Conservation (phyloP, 495 filamentous ascomycete species). For the Cercophora scortea region DNA sequence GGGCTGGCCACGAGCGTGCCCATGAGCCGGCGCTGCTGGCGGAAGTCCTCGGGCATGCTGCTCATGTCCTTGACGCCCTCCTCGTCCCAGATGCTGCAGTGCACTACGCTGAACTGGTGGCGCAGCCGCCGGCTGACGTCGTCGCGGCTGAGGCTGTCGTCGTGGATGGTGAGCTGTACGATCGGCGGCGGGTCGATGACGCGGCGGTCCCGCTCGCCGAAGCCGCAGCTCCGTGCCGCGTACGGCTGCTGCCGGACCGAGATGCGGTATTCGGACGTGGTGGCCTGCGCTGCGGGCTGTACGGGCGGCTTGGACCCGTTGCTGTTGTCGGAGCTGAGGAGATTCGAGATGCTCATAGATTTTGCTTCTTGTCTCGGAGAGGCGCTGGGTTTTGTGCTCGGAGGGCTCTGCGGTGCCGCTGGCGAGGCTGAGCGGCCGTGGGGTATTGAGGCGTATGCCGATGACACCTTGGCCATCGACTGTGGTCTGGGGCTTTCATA, state of each 20-base stretch:
- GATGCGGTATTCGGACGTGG: slow-evolving; percentile 36
- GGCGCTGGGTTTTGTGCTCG: slow-evolving; percentile 15
- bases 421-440: slow-evolving; percentile 9
- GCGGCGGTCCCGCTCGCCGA: slow-evolving; percentile 85
- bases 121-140: slow-evolving; percentile 54
- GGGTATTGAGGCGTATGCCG: slow-evolving; percentile 6
- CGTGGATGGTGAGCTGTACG: slow-evolving; percentile 71
- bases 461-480: slow-evolving; percentile 1
- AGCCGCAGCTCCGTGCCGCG: slow-evolving; percentile 87
- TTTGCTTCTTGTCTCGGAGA: slow-evolving; percentile 27
- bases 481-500: slow-evolving; percentile 9
- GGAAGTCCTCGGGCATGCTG: slow-evolving; percentile 48
- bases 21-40: slow-evolving; percentile 63
- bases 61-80: slow-evolving; percentile 53
- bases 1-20: slow-evolving; percentile 70
- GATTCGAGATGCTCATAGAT: slow-evolving; percentile 39
- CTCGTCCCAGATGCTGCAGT: slow-evolving; percentile 68
- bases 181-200: slow-evolving; percentile 95
- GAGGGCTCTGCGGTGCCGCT: slow-evolving; percentile 15
- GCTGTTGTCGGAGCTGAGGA: slow-evolving; percentile 29
- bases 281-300: neutral
- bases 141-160: slow-evolving; percentile 45
- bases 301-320: slow-evolving; percentile 18
- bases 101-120: slow-evolving; percentile 73
- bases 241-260: slow-evolving; percentile 83